Evolutionary conservation across 345 rosid genomes (phyloP), one percentile per base, ranked within the genome.

Genomic region (Mangifera indica): DNA sequence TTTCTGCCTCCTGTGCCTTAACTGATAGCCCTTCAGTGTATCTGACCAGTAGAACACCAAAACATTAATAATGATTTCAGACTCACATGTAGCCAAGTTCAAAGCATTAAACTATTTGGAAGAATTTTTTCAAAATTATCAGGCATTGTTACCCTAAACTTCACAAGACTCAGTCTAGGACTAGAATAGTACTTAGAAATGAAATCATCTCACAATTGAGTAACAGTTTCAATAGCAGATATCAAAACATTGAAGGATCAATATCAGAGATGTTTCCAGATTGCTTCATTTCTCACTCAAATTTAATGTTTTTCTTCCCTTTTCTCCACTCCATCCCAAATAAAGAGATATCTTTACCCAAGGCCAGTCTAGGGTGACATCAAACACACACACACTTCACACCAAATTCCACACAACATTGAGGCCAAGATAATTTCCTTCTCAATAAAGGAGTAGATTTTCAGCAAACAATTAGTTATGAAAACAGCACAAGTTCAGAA

Each of bases 1-100:
- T 84, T 89, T 95, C 66, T 98, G 92, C 79, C 99, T 81, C 82
- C 89, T 89, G 81, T 91, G 99, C 74, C 88, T 81, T 26, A 69
- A 69, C 21, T 77, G 76, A 74, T 86, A 81, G 78, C 84, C 83
- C 70, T 73, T 88, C 24, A 85, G 82, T 52, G 78, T 69, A 64
- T 85, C 97, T 90, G 79, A 40, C 55, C 61, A 22, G 51, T 21
- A 25, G 73, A 69, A 72, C 34, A 69, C 17, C 61, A 74, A 71
- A 61, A 63, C 71, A 2, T 56, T 60, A 67, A 61, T 60, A n/a
- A 24, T 29, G 29, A 63, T 20, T 59, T 56, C 48, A 77, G 74
- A 66, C 29, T 29, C 37, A 40, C 46, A 70, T 7, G 4, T 51
- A 15, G 34, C 32, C 8, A 60, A 32, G 67, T 37, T 5, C n/a